Percentiles rank a stretch among this genome's conserved stretches.
Evolutionary conservation across 352 stramenopile species (phyloP).

Genomic region (Phytopythium mirpurense): DNA sequence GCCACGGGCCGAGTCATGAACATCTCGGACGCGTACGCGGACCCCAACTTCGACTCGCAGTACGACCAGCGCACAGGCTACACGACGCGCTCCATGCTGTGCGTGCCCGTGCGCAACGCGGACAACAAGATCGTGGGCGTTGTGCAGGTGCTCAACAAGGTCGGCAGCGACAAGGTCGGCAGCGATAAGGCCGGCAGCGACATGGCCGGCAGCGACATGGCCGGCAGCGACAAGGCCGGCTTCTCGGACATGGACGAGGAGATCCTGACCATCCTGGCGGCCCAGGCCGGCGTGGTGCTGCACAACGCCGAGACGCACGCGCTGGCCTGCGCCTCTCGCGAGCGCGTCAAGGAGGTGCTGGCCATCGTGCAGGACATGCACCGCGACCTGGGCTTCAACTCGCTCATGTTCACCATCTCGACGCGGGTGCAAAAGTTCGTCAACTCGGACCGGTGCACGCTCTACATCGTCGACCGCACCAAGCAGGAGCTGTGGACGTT

Average conservation of each 20-base stretch:
- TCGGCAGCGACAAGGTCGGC: conserved; percentile 46
- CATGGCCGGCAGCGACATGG: too few species aligned
- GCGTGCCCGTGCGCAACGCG: conserved; percentile 79
- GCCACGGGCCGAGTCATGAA: conserved; percentile 79
- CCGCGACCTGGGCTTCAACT: conserved; percentile 85
- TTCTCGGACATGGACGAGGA: conserved; percentile 89
- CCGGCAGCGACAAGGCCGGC: conserved; percentile 46
- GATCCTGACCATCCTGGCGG: conserved; percentile 79
- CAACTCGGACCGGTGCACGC: conserved; percentile 87
- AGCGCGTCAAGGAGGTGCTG: conserved; percentile 77
- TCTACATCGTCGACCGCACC: conserved; percentile 90
- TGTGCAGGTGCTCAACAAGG: conserved; percentile 89
- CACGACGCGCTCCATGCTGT: conserved; percentile 90
- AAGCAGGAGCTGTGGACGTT: conserved; percentile 90
- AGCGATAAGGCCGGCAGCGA: too few species aligned
- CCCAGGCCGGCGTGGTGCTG: conserved; percentile 82
- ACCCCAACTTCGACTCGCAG: conserved; percentile 89
- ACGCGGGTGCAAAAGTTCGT: conserved; percentile 83
- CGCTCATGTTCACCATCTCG: conserved; percentile 90
- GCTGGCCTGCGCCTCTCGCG: conserved; percentile 38
- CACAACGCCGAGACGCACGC: conserved; percentile 80
- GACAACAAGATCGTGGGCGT: conserved; percentile 82
- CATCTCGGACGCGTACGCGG: conserved; percentile 91
- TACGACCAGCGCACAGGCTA: conserved; percentile 92
- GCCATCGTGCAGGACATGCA: conserved; percentile 91